phyloP scores from a whole-genome alignment of 495 filamentous ascomycete species.

The Paragyromitra xinjiangensis region DNA sequence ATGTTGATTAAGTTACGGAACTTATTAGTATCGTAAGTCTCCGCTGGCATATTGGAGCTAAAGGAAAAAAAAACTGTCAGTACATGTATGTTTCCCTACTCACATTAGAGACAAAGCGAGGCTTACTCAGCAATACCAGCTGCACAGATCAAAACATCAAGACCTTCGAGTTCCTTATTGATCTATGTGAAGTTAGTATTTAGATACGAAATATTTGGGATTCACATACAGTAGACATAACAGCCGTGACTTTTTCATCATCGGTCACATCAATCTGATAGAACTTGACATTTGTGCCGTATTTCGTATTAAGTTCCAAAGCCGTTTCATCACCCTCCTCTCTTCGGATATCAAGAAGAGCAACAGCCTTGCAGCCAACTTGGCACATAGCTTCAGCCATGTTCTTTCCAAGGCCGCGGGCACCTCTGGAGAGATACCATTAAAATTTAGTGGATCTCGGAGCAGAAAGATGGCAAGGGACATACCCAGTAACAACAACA shows the following conservation, averaged over 20 bases:
- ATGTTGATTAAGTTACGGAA: slow-evolving; percentile 77
- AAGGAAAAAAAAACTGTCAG: slow-evolving; percentile 9
- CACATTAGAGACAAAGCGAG: not conserved
- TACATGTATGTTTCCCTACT: not conserved
- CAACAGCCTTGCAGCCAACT: slow-evolving; percentile 72
- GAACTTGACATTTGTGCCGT: slow-evolving; percentile 73
- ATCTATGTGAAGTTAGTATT: slow-evolving; percentile 45
- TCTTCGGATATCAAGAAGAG: slow-evolving; percentile 76
- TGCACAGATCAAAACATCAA: slow-evolving; percentile 80
- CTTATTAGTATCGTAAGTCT: slow-evolving; percentile 64
- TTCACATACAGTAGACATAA: slow-evolving; percentile 54
- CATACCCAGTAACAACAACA: slow-evolving; percentile 75
- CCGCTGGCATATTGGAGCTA: slow-evolving; percentile 70
- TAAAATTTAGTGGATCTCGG: slow-evolving; percentile 2
- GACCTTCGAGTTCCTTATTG: slow-evolving; percentile 67
- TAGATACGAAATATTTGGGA: not conserved
- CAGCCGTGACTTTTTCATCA: slow-evolving; percentile 67
- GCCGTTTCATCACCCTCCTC: slow-evolving; percentile 73
- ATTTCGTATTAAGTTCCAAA: slow-evolving; percentile 69
- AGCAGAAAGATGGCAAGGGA: slow-evolving; percentile 7
- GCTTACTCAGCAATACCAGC: slow-evolving; percentile 81
- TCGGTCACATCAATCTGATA: slow-evolving; percentile 81
- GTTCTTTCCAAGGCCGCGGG: slow-evolving; percentile 76
- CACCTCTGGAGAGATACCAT: slow-evolving; percentile 64
- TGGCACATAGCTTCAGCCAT: slow-evolving; percentile 79